phyloP scores from a whole-genome alignment of 257 asterid genomes.

The Jaltomata sinuosa region DNA sequence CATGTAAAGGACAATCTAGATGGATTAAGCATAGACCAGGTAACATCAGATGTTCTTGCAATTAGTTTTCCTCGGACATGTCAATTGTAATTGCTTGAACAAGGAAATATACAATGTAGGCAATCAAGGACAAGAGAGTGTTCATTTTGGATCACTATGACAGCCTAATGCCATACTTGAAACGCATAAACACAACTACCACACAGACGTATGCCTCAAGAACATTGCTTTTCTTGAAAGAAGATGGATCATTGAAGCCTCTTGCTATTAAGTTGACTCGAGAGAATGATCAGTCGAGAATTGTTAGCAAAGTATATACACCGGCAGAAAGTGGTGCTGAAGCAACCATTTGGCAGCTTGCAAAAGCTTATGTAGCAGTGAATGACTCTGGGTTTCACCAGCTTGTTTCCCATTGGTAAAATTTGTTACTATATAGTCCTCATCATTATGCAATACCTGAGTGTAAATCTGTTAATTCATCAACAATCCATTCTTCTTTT shows the following conservation, averaged over 20 bases:
- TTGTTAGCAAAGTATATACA: conserved; percentile 19
- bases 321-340: conserved; percentile 28
- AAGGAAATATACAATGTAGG: conserved; percentile 16
- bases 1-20: conserved; percentile 26
- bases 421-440: not conserved
- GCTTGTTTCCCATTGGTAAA: conserved; percentile 47
- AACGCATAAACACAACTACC: conserved; percentile 13
- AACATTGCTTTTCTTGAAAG: conserved; percentile 9
- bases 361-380: conserved; percentile 44
- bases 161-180: conserved; percentile 4
- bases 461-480: not conserved
- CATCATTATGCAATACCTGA: not conserved
- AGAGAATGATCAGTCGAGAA: conserved; percentile 1
- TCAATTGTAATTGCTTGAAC: not conserved
- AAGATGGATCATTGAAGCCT: conserved; percentile 7
- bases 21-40: conserved; percentile 38
- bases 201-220: conserved; percentile 18
- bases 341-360: conserved; percentile 39
- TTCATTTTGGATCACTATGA: conserved; percentile 16
- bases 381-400: conserved; percentile 54
- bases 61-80: not conserved
- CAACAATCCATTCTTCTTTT: not conserved
- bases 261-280: conserved; percentile 11
- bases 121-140: conserved; percentile 18
- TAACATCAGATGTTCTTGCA: not conserved